These are phyloP conservation scores for Yamadazyma kanchanaburiensis DNA, from an alignment of 1,139 yeast genomes.

Conservation along the genomic window DNA sequence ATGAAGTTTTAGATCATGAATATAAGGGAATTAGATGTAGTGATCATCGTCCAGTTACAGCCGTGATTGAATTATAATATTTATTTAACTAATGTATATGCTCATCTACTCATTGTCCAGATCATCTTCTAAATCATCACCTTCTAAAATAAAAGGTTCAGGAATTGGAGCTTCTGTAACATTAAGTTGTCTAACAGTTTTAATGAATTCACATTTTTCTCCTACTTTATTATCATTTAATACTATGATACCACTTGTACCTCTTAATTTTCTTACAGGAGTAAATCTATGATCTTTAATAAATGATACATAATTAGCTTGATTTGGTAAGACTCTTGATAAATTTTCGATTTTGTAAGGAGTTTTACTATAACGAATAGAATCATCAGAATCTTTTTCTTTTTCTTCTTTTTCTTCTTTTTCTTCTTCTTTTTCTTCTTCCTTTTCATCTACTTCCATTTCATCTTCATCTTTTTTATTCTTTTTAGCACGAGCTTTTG, in stretches of 20 bases:
- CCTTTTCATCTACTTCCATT: constrained; percentile 12
- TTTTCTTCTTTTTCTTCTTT: constrained; percentile 19
- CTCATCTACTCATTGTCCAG: constrained; percentile 11
- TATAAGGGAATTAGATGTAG: constrained; percentile 27
- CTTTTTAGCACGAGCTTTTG: constrained; percentile 88
- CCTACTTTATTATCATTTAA: constrained; percentile 68
- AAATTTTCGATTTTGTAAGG: constrained; percentile 73
- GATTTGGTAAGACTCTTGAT: constrained; percentile 90
- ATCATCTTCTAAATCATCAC: constrained; percentile 45
- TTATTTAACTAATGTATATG: constrained; percentile 5
- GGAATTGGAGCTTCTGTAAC: constrained; percentile 89
- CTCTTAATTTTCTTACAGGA: constrained; percentile 80
- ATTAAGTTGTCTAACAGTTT: constrained; percentile 81
- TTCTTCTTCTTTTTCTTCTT: constrained; percentile 17
- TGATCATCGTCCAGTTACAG: constrained; percentile 44
- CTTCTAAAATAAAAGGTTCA: constrained; percentile 69
- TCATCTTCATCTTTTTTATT: constrained; percentile 47
- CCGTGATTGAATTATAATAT: constrained; percentile 16
- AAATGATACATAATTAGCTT: constrained; percentile 79
- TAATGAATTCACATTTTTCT: constrained; percentile 65
- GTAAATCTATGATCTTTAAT: constrained; percentile 70
- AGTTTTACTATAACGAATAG: constrained; percentile 47
- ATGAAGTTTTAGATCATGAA: constrained; percentile 32
- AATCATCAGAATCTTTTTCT: constrained; percentile 20
- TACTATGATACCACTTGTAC: constrained; percentile 78